Conservation (phyloP, 2,329 filamentous ascomycete genomes). For the Nothophoma quercina region DNA sequence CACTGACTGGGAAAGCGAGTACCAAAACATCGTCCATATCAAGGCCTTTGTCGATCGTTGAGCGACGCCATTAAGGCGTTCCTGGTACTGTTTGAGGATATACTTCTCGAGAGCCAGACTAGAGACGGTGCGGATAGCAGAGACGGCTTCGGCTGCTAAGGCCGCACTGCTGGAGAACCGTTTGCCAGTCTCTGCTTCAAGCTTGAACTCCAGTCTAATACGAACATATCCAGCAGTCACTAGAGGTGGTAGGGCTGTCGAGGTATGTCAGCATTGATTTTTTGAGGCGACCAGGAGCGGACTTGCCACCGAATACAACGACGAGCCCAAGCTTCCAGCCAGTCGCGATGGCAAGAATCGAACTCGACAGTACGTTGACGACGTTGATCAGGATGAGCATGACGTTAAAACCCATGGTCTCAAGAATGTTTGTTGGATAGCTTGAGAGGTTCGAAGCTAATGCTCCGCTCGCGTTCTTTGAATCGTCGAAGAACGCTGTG, state of each 20-base stretch:
- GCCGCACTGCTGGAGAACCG: slow-evolving; percentile 66
- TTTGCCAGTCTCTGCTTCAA: slow-evolving; percentile 74
- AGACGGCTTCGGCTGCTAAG: slow-evolving; percentile 92
- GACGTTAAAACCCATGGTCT: slow-evolving; percentile 85
- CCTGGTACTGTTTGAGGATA: slow-evolving; percentile 72
- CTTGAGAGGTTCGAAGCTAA: slow-evolving; percentile 70
- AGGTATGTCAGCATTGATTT: not conserved
- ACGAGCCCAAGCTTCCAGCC: slow-evolving; percentile 87
- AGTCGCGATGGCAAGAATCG: slow-evolving; percentile 73
- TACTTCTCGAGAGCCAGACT: slow-evolving; percentile 87
- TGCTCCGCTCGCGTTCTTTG: slow-evolving; percentile 88
- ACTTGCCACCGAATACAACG: slow-evolving; percentile 77
- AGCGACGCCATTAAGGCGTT: slow-evolving; percentile 63
- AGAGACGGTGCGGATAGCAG: slow-evolving; percentile 91
- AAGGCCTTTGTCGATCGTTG: slow-evolving; percentile 69
- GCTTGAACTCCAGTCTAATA: slow-evolving; percentile 85
- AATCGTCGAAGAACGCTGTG: slow-evolving; percentile 87
- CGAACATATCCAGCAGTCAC: slow-evolving; percentile 78
- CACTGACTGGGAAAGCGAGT: slow-evolving; percentile 83
- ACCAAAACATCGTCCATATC: slow-evolving; percentile 78
- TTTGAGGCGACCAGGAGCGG: too few relatives aligned
- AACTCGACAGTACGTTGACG: slow-evolving; percentile 80
- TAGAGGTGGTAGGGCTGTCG: slow-evolving; percentile 29
- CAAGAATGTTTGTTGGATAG: slow-evolving; percentile 86
- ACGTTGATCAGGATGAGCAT: slow-evolving; percentile 83